Percentiles rank a stretch among this genome's conserved stretches.
phyloP scores from a whole-genome alignment of 1,139 yeast genomes.

The Taiozyma onychis region DNA sequence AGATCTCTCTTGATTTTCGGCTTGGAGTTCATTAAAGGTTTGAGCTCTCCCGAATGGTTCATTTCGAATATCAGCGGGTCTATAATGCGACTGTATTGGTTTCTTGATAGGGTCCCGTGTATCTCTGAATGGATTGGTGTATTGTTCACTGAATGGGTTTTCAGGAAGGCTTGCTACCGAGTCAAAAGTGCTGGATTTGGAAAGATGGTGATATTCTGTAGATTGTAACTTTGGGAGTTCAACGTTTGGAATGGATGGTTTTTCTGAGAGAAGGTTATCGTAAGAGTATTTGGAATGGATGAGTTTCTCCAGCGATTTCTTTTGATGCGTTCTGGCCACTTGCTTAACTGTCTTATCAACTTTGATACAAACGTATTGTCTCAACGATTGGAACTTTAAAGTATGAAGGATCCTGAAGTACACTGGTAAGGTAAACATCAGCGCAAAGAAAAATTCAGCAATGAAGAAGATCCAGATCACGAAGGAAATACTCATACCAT shows the following conservation, averaged over 20 bases:
- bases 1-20: slow-evolving; percentile 3
- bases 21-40: slow-evolving; percentile 1
- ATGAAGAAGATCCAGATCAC: slow-evolving; percentile 72
- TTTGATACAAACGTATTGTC: slow-evolving; percentile 51
- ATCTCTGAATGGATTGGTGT: slow-evolving; percentile 7
- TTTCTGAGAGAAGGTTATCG: slow-evolving; percentile 2
- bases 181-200: background rate
- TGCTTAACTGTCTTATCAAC: slow-evolving; percentile 51
- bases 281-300: background rate
- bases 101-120: slow-evolving; percentile 1
- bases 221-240: background rate
- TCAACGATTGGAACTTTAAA: slow-evolving; percentile 37
- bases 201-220: background rate
- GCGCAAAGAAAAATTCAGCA: slow-evolving; percentile 51
- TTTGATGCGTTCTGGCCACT: slow-evolving; percentile 45
- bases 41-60: background rate
- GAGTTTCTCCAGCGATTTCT: slow-evolving; percentile 20
- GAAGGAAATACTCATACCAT: slow-evolving; percentile 73
- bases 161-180: background rate
- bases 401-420: slow-evolving; percentile 38
- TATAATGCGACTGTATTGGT: slow-evolving; percentile 9
- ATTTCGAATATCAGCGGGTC: slow-evolving; percentile 3
- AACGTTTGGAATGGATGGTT: slow-evolving; percentile 13
- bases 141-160: background rate
- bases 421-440: slow-evolving; percentile 51